Conservation (phyloP, 2,329 filamentous ascomycete genomes). For the Nemania sp. region DNA sequence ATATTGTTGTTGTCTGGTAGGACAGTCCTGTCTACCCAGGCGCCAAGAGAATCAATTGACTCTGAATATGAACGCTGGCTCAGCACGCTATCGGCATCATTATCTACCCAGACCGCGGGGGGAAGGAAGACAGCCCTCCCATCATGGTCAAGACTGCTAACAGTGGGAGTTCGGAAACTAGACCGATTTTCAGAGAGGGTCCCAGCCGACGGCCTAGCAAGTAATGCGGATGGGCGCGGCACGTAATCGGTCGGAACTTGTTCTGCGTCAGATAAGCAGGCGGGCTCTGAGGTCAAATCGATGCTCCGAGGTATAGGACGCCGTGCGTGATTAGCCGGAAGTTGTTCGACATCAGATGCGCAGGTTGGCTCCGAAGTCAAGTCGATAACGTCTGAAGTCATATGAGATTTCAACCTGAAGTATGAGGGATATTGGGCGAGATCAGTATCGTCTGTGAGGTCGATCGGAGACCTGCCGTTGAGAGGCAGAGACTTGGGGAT, state of each 20-base stretch:
- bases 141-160: no score
- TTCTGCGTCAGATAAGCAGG: no score
- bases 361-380: conserved; percentile 32
- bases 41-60: conserved; percentile 4
- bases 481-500: no score
- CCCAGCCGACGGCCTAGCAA: no score
- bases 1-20: neutral
- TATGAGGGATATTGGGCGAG: conserved; percentile 9
- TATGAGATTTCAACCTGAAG: conserved; percentile 5
- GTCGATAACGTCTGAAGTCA: conserved; percentile 29
- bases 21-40: conserved; percentile 12
- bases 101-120: no score
- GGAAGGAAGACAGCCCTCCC: neutral
- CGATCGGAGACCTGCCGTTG: no score
- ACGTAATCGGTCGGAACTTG: no score
- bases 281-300: no score
- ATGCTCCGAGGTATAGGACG: no score
- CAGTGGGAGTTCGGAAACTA: no score
- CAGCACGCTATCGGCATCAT: neutral
- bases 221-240: no score
- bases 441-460: conserved; percentile 31
- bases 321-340: neutral
- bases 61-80: neutral
- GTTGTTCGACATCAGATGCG: conserved; percentile 18
- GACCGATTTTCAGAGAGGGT: no score